Percentiles rank a stretch among this genome's conserved stretches.
Evolutionary conservation across 2,329 filamentous ascomycete genomes (phyloP).

Genomic region (Claviceps cyperi): DNA sequence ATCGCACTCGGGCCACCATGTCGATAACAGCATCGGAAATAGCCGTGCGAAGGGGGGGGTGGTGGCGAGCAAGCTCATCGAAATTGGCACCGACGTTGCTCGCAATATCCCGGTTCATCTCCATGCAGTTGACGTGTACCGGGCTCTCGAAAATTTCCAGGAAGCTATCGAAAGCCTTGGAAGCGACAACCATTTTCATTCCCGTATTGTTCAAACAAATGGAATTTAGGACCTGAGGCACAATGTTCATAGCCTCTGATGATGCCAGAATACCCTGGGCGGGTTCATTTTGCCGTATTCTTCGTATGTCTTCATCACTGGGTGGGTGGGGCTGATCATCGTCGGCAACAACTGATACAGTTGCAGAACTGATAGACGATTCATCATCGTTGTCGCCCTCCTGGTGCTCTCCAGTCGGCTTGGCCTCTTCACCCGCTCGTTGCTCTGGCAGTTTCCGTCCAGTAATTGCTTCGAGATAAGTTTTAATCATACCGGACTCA

Average conservation of each 20-base stretch:
- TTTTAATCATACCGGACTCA: constrained; percentile 80
- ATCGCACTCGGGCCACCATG: constrained; percentile 71
- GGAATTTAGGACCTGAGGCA: constrained; percentile 80
- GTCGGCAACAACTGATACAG: constrained; percentile 20
- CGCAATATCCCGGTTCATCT: constrained; percentile 54
- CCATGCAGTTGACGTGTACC: constrained; percentile 72
- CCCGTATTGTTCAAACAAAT: constrained; percentile 84
- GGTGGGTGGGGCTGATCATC: constrained; percentile 38
- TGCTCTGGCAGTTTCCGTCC: constrained; percentile 28
- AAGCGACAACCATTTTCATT: constrained; percentile 74
- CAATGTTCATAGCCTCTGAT: constrained; percentile 70
- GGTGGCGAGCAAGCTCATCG: constrained; percentile 88
- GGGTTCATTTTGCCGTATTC: constrained; percentile 27
- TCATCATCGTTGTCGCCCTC: constrained; percentile 23
- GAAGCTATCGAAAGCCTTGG: constrained; percentile 69
- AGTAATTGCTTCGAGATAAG: constrained; percentile 71
- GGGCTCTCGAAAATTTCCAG: constrained; percentile 96
- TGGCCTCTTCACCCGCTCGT: constrained; percentile 15
- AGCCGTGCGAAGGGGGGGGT: constrained; percentile 64
- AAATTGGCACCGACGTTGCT: constrained; percentile 68
- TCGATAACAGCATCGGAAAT: constrained; percentile 78
- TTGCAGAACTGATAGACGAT: constrained; percentile 25
- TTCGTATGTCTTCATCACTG: constrained; percentile 32
- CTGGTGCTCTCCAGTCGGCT: constrained; percentile 16
- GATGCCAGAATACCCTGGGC: constrained; percentile 73